Evolutionary conservation across 305 asterid genomes (phyloP), one percentile per base, ranked within the genome.

Genomic region (Solanum hybrid): DNA sequence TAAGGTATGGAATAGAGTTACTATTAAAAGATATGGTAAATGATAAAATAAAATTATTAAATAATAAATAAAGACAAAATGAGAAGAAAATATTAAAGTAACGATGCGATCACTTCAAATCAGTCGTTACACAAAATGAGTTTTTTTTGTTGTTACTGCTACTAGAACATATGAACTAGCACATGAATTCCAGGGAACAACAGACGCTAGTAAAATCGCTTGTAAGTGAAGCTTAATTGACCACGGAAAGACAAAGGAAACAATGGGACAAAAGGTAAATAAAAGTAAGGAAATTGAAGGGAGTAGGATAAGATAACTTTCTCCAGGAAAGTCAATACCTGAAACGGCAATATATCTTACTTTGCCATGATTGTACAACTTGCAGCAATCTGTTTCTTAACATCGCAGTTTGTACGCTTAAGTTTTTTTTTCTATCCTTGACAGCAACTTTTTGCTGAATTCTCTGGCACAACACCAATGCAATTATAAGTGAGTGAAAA

Each of bases 41-140:
- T 60, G 71, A 22, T 60, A 60, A 60, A 60, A 60, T 60, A 60
- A 51, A 51, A 51, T 51, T 1, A 51, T 16, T 51, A 51, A 51
- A 51, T 51, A 16, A 51, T 51, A 51, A 51, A 16, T 16, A 51
- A 60, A 60, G 26, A 7, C 10, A 56, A 17, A 56, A 56, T 7
- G 71, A 60, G 71, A 60, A 60, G 11, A 60, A 60, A 60, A 1
- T 60, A 60, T 20, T 20, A 3, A 60, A 60, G 10, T 60, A 60
- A 60, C 2, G 0, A 20, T 20, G 26, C 26, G 5, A 60, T 60
- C 11, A 60, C 26, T 3, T 60, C 26, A 60, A 60, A 17, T 56
- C 11, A 0, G 0, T 56, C 10, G 0, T 56, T 56, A 17, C 22
- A 46, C 8, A 46, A 46, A 46, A 46, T 36, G 6, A 4, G 7